Conservation (phyloP, 129 eudicot species). For the Mikania micrantha region DNA sequence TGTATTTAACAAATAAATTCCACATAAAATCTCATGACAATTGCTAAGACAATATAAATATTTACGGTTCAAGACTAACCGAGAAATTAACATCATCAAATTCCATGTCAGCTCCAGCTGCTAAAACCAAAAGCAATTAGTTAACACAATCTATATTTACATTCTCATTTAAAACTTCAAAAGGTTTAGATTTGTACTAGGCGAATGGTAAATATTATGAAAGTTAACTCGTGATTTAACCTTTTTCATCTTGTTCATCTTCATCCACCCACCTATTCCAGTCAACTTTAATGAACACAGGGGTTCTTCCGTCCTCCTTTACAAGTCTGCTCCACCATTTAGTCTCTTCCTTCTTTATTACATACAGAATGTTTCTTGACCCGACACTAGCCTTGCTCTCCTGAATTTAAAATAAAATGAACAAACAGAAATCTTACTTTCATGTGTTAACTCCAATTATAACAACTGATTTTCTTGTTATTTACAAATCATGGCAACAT, state of each 20-base stretch:
- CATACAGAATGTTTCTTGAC: constrained; percentile 45
- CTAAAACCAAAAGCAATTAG: constrained; percentile 16
- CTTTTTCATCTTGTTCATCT: constrained; percentile 60
- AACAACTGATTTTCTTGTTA: neutral
- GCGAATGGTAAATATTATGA: neutral
- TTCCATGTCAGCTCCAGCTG: constrained; percentile 52
- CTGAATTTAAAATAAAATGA: constrained; percentile 27
- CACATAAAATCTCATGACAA: neutral
- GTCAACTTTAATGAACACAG: constrained; percentile 59
- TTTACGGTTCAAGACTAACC: constrained; percentile 23
- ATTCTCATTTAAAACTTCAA: neutral
- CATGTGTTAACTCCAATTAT: neutral
- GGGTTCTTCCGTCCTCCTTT: constrained; percentile 68
- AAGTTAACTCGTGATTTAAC: constrained; percentile 18
- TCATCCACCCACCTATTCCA: constrained; percentile 94
- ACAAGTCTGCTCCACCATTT: constrained; percentile 80
- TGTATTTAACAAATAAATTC: constrained; percentile 15
- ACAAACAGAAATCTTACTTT: neutral
- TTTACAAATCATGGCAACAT: neutral
- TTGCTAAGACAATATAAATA: neutral
- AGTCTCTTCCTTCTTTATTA: constrained; percentile 62
- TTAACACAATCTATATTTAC: neutral
- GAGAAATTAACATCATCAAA: constrained; percentile 65
- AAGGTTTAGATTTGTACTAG: neutral
- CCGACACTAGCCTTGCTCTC: constrained; percentile 62